Evolutionary conservation across 352 stramenopile species (phyloP), one percentile per base, ranked within the genome.

Genomic region (Globisporangium echinulatum): DNA sequence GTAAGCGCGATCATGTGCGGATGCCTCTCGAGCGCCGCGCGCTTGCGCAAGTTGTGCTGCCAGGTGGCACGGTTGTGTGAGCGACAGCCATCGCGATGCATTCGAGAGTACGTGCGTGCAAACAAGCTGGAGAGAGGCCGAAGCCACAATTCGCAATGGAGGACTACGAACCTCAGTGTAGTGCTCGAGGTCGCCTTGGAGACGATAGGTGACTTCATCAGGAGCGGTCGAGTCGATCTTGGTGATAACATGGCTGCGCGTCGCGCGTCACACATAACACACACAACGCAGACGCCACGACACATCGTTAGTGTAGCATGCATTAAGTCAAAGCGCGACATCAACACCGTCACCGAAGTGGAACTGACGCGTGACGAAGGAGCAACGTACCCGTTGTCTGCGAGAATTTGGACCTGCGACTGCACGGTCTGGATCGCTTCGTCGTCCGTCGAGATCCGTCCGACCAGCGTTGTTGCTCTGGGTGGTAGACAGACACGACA

Each of bases 121-220:
- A 3, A 33, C 25, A 3, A 33, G 25, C 1, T 33, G 25, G 25
- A 33, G 25, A 33, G 25, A 33, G 1, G 25, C 25, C 25, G 25
- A 33, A 33, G 25, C 25, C 25, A 33, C 25, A 47, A 5, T 3
- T 14, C 42, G 42, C 42, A 47, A 10, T 47, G 42, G 9, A 49
- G 17, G 37, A 8, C 42, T 10, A n/a, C 49, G 5, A 66, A 89
- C 82, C 69, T 88, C 66, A 0, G 80, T 89, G 64, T 92, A 92
- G 44, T 82, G 75, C 10, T 86, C 78, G 14, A 92, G 64, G 49
- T 92, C 81, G 49, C 83, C 83, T 63, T 92, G 83, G 17, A 83
- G 66, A 0, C 77, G 71, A 33, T 90, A 90, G 3, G 71, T 75
- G 14, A 92, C 69, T 13, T 79, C 68, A 7, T 64, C 48, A 5